phyloP scores from a whole-genome alignment of 73 alveolate genomes.

The Stentor coeruleus region DNA sequence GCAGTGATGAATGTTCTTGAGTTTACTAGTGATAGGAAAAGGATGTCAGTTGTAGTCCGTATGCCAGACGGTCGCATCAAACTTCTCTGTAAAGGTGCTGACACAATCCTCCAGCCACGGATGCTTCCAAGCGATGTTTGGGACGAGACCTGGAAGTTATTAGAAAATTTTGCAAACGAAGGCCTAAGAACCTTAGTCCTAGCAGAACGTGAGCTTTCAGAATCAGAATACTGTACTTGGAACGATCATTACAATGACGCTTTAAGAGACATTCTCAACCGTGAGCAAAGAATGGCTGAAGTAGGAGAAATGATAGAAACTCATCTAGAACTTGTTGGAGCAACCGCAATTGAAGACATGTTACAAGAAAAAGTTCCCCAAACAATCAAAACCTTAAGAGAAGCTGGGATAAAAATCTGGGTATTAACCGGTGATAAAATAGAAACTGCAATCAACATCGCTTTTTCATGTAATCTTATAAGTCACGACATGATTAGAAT shows the following conservation, averaged over 20 bases:
- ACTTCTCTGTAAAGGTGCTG: slow-evolving; percentile 92
- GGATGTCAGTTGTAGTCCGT: slow-evolving; percentile 86
- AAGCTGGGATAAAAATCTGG: slow-evolving; percentile 90
- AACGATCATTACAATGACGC: slow-evolving; percentile 46
- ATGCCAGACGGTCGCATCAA: slow-evolving; percentile 46
- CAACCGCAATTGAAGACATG: slow-evolving; percentile 95
- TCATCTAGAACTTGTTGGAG: slow-evolving; percentile 69
- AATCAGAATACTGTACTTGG: slow-evolving; percentile 68
- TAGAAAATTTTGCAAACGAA: slow-evolving; percentile 37
- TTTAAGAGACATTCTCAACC: slow-evolving; percentile 48
- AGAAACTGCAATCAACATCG: slow-evolving; percentile 96
- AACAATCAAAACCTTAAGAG: slow-evolving; percentile 46
- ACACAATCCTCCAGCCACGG: slow-evolving; percentile 72
- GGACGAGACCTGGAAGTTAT: slow-evolving; percentile 34
- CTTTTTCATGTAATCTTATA: slow-evolving; percentile 64
- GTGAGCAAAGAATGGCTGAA: slow-evolving; percentile 62
- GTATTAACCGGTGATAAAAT: slow-evolving; percentile 96
- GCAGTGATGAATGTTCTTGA: slow-evolving; percentile 66
- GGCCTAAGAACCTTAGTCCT: slow-evolving; percentile 77
- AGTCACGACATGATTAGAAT: slow-evolving; percentile 67
- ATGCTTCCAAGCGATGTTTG: slow-evolving; percentile 24
- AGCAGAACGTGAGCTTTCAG: slow-evolving; percentile 58
- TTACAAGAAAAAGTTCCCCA: slow-evolving; percentile 74
- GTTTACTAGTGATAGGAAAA: slow-evolving; percentile 84
- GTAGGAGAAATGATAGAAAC: slow-evolving; percentile 71